Conservation (phyloP, 116 monocot genomes). For the Thalassia testudinum region DNA sequence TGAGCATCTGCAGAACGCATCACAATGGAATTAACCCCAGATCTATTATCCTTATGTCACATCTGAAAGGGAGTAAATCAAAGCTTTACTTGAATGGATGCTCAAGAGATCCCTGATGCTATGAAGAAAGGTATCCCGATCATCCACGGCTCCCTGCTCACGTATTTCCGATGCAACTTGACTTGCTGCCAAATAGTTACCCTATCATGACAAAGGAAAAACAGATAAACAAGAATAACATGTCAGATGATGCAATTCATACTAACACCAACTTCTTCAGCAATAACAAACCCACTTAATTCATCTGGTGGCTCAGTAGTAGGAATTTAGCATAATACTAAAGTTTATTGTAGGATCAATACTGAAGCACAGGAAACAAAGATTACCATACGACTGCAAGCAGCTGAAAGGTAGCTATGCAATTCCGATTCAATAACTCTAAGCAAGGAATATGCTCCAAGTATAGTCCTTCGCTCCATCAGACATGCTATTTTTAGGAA, state of each 20-base stretch:
- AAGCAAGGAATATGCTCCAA: slow-evolving; percentile 71
- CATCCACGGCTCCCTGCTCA: slow-evolving; percentile 97
- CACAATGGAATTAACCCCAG: no score
- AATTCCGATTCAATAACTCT: slow-evolving; percentile 85
- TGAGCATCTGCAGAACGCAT: slow-evolving; percentile 40
- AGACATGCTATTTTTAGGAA: slow-evolving; percentile 87
- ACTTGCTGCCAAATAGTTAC: slow-evolving; percentile 50
- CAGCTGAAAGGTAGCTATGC: slow-evolving; percentile 59
- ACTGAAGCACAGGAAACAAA: no score
- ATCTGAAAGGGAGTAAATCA: not conserved
- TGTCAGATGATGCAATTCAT: no score
- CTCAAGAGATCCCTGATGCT: slow-evolving; percentile 79
- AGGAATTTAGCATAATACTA: no score
- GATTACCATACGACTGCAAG: slow-evolving; percentile 63
- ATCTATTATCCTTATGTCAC: not conserved
- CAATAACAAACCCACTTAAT: no score
- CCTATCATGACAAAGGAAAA: slow-evolving; percentile 33
- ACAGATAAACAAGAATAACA: no score
- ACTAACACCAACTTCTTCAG: no score
- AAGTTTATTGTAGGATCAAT: no score
- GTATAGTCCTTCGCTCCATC: slow-evolving; percentile 59
- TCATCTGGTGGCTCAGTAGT: no score
- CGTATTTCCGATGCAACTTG: slow-evolving; percentile 77
- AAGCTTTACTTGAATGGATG: slow-evolving; percentile 61
- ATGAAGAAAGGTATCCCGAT: slow-evolving; percentile 89